Evolutionary conservation across 2,329 filamentous ascomycete species (phyloP).

Genomic region (Exophiala bonariae): DNA sequence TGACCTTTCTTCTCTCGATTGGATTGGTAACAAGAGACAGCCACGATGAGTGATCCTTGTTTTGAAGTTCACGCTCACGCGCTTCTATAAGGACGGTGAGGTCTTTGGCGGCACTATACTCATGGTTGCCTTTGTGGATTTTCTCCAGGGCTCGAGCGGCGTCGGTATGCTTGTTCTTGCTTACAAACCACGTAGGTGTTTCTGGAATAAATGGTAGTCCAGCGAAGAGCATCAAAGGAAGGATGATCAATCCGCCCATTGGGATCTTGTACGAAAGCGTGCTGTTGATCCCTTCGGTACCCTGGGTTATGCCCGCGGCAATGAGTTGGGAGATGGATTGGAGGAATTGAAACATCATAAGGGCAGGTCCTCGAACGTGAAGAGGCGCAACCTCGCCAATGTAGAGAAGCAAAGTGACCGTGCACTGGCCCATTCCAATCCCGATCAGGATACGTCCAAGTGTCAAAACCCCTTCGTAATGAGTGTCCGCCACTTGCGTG

Average conservation of each 20-base stretch:
- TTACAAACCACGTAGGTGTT: slow-evolving; percentile 35
- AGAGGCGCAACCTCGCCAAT: slow-evolving; percentile 35
- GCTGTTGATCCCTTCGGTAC: slow-evolving; percentile 29
- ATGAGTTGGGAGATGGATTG: no score
- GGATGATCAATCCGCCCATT: slow-evolving; percentile 30
- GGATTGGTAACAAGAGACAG: slow-evolving; percentile 43
- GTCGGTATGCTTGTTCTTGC: slow-evolving; percentile 29
- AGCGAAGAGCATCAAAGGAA: slow-evolving; percentile 29
- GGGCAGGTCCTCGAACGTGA: slow-evolving; percentile 29
- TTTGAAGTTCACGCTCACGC: slow-evolving; percentile 27
- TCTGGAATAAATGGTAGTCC: slow-evolving; percentile 31
- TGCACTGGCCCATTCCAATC: slow-evolving; percentile 35
- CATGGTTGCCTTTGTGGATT: slow-evolving; percentile 35
- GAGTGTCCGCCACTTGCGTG: slow-evolving; percentile 27
- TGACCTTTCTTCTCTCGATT: slow-evolving; percentile 48
- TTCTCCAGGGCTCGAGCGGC: slow-evolving; percentile 35
- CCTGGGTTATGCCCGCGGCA: slow-evolving; percentile 33
- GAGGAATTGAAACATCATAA: no score
- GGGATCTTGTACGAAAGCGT: slow-evolving; percentile 31
- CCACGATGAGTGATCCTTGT: slow-evolving; percentile 39
- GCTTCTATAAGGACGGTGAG: slow-evolving; percentile 28
- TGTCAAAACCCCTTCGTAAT: slow-evolving; percentile 29
- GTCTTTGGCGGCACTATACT: slow-evolving; percentile 33
- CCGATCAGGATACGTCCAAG: slow-evolving; percentile 32
- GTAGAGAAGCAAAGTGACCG: slow-evolving; percentile 34